Evolutionary conservation across 2,329 filamentous ascomycete species (phyloP), one percentile per base, ranked within the genome.

Genomic region (Cladophialophora immunda): DNA sequence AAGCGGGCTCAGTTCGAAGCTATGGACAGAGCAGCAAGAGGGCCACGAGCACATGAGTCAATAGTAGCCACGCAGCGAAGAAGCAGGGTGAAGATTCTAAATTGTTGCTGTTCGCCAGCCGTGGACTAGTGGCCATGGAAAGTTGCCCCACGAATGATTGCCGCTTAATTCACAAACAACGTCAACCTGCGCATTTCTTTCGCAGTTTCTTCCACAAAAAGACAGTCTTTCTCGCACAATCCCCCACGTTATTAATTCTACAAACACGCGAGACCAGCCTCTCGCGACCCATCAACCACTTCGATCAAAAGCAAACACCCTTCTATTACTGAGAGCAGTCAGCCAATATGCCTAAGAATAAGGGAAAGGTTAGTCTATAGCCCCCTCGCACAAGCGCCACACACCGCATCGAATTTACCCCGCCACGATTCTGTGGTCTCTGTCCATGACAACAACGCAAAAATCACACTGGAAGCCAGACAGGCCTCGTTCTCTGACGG

Each of bases 271-370:
- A 36, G 47, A 38, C 25, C 58, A 52, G 27, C n/a, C 36, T 36
- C 36, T 53, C 45, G 11, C 50, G 30, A 56, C 22, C 41, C n/a
- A 34, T 56, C 34, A n/a, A 30, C 17, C 41, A 30, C 38, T 30
- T 58, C 54, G 3, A 52, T 17, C 2, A 19, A 55, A 27, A 50
- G 2, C 6, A 17, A 22, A 53, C 25, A 34, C 13, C 27, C 29
- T 19, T 15, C 38, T 13, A 53, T 34, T 41, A 50, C 6, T 62
- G 58, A 62, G 22, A 58, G 38, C 7, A n/a, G 19, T 36, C 60
- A 13, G 72, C 75, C 82, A 89, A 82, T 70, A 97, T 97, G 94
- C 94, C 94, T 78, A 97, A 97, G 92, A 97, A 97, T 82, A 97
- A 97, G 90, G 94, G 94, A 94, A 97, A 97, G 85, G 93, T 97